Evolutionary conservation across 331 rosid species (phyloP), one percentile per base, ranked within the genome.

Genomic region (Prunus yedoensis): DNA sequence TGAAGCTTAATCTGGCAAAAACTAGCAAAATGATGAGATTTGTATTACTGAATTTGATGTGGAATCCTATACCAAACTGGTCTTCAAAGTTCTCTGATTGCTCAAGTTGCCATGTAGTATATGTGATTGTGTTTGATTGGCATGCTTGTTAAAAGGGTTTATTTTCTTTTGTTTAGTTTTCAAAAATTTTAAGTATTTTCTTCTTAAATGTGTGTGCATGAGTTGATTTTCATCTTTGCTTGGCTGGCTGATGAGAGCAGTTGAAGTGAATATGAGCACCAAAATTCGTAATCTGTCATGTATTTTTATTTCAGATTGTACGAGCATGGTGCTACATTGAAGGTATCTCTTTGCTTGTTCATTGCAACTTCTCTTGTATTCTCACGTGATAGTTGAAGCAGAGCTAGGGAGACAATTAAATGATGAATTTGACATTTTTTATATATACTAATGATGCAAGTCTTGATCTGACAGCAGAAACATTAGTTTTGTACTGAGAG

Each of bases 41-140:
- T 59, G 79, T 32, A 27, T 30, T 49, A 32, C 88, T 80, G 96
- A 91, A 88, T 61, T 0, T 57, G 43, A 79, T 92, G 88, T 77
- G 21, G 95, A 91, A 30, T 45, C 35, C 45, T 25, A 25, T 50
- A 63, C 80, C 65, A 60, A 38, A 63, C 57, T 80, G 80, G 93
- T 83, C 89, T 92, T 90, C 92, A 87, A 87, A 87, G 95, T 91
- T 88, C 90, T 88, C 91, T 85, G 91, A 87, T 90, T 92, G 87
- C 89, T 82, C 66, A 73, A 69, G 78, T 60, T 43, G 8, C 27
- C 41, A 1, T 35, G 8, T 35, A 4, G 41, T 13, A 18, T 38
- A 30, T 45, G 25, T 32, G 2, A 10, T 2, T 30, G 18, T 30
- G 18, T 50, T 50, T 52, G 52, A 45, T 38, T 52, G 16, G 23